Evolutionary conservation across 2,329 filamentous ascomycete species (phyloP).

Genomic region (Microdochium paspali): DNA sequence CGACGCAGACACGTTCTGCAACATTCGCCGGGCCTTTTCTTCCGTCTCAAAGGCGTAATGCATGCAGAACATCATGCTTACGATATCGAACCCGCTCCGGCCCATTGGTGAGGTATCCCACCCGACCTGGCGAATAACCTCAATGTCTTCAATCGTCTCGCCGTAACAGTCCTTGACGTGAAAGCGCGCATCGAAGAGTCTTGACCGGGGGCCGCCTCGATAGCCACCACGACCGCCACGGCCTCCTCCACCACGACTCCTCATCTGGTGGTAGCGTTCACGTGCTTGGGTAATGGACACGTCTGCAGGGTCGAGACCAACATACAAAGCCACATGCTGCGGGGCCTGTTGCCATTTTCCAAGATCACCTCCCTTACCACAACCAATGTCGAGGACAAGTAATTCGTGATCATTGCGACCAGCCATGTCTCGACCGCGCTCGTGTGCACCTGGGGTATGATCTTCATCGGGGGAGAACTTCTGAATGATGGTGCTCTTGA

Average conservation of each 20-base stretch:
- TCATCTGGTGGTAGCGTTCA: constrained; percentile 72
- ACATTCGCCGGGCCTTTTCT: constrained; percentile 81
- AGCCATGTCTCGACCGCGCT: constrained; percentile 31
- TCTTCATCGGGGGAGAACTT: constrained; percentile 84
- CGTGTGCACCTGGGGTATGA: constrained; percentile 50
- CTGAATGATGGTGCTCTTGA: constrained; percentile 95
- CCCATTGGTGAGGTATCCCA: constrained; percentile 70
- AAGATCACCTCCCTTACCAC: constrained; percentile 91
- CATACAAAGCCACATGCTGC: constrained; percentile 85
- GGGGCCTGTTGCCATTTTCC: constrained; percentile 94
- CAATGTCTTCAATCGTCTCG: constrained; percentile 70
- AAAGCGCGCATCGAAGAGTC: constrained; percentile 79
- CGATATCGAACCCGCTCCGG: constrained; percentile 83
- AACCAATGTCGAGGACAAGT: constrained; percentile 86
- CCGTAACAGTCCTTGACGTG: constrained; percentile 88
- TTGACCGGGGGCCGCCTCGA: constrained; percentile 35
- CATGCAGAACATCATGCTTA: constrained; percentile 99
- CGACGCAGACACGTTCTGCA: constrained; percentile 81
- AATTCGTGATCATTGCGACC: constrained; percentile 48
- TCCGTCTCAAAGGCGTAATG: constrained; percentile 97
- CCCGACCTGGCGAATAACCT: constrained; percentile 76
- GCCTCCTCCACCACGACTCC: constrained; percentile 41
- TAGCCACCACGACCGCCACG: constrained; percentile 39
- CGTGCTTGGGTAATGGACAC: constrained; percentile 85
- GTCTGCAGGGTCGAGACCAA: constrained; percentile 88